These are phyloP conservation scores for Calonectria pauciramosa DNA, from an alignment of 2,329 filamentous ascomycete species.

Conservation along the genomic window DNA sequence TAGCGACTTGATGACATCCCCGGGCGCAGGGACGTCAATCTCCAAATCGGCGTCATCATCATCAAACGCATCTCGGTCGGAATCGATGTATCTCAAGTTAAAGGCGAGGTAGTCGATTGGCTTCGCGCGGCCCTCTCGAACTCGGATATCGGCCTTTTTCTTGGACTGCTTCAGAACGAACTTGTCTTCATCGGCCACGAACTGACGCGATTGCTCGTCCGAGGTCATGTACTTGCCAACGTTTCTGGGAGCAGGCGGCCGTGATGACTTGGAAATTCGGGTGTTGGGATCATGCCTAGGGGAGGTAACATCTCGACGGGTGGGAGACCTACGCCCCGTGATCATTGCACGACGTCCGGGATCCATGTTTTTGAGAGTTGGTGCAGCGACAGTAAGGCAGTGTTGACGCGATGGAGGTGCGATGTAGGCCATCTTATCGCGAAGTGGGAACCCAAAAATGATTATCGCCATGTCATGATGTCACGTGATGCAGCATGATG, in stretches of 20 bases:
- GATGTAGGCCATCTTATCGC: background rate
- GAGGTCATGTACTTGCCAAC: conserved; percentile 71
- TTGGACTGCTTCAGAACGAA: conserved; percentile 98
- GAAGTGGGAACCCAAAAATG: conserved; percentile 1
- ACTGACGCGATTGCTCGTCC: conserved; percentile 83
- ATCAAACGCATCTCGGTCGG: conserved; percentile 86
- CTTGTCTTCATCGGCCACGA: conserved; percentile 94
- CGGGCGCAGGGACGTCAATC: conserved; percentile 84
- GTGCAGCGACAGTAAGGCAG: background rate
- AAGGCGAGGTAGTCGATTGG: conserved; percentile 96
- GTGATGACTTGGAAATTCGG: conserved; percentile 67
- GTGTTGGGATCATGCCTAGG: conserved; percentile 68
- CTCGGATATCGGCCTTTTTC: conserved; percentile 96
- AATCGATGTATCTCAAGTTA: conserved; percentile 88
- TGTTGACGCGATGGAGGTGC: background rate
- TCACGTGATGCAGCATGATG: conserved; percentile 18
- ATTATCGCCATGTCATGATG: conserved; percentile 5
- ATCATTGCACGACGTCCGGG: conserved; percentile 69
- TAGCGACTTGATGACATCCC: conserved; percentile 83
- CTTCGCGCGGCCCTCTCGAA: conserved; percentile 90
- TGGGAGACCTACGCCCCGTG: conserved; percentile 58
- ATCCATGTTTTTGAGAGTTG: conserved; percentile 59
- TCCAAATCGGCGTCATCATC: conserved; percentile 82
- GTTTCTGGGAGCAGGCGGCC: conserved; percentile 46
- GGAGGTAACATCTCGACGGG: conserved; percentile 64